Base-by-base conservation (phyloP, 176 grass and related monocot species). In the Pharus latifolius region DNA sequence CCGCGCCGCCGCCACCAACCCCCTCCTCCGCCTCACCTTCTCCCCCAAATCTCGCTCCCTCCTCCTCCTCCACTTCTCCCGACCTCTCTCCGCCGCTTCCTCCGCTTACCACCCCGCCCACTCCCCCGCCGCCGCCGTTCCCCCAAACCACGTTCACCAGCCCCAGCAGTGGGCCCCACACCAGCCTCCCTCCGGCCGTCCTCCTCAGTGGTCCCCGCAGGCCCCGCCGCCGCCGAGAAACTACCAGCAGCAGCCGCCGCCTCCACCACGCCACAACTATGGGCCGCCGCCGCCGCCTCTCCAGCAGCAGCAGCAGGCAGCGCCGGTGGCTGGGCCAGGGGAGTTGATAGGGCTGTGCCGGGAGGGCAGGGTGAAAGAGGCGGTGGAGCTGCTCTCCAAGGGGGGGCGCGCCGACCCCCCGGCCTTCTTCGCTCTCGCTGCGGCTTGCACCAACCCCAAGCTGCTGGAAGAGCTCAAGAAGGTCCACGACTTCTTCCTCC, bases 401-500 rank as follows among this genome's bases (percentile, higher is more conserved):
- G 91, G 87, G 1, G 80, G 68, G 35, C 80, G 77, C 19, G 42
- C 84, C 0, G 83, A 96, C 61, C 73, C 73, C 0, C 64, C 69
- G 0, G 34, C 76, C 28, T 90, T 96, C 83, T 84, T 76, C 53
- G 87, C 82, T 41, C 83, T 96, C 9, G 80, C 82, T 8, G 65
- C 87, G 3, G 77, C 68, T 48, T 96, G 87, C 83, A 57, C 80
- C 31, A 76, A 45, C 2, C 73, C 83, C 0, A 90, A 87, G 72
- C 75, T 78, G 0, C 80, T 96, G 2, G 91, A 90, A 8, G 87
- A 91, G 26, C 87, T 88, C 41, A 84, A 83, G 25, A 96, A 91
- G 84, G 73, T 88, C 48, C 87, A 91, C 48, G 91, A 96, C 50
- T 96, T 75, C 87, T 87, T 96, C 51, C 87, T 96, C 69, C 83